These are phyloP conservation scores for Saccharomyces kudriavzevii DNA, from an alignment of 805 yeast species.

Conservation along the genomic window DNA sequence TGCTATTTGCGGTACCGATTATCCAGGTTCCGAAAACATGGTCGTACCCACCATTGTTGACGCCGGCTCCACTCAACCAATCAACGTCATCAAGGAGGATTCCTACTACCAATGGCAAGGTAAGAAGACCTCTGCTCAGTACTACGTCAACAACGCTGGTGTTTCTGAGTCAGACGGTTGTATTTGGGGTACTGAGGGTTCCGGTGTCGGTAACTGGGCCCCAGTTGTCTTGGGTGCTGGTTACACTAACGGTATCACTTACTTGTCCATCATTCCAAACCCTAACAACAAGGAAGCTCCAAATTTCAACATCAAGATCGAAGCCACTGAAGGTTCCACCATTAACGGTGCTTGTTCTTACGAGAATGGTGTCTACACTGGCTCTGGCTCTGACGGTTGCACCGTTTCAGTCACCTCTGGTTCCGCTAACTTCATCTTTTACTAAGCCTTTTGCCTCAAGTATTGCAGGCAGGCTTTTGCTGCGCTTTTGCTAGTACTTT, in stretches of 20 bases:
- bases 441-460: constrained; percentile 19
- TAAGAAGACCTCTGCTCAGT: constrained; percentile 59
- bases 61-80: constrained; percentile 39
- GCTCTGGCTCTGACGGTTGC: constrained; percentile 68
- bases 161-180: constrained; percentile 61
- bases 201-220: constrained; percentile 72
- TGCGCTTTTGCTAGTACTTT: background rate
- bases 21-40: constrained; percentile 80
- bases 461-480: background rate
- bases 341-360: constrained; percentile 69
- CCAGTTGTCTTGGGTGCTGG: constrained; percentile 77
- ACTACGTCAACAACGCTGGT: constrained; percentile 72
- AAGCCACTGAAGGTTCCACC: constrained; percentile 52
- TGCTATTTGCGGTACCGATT: constrained; percentile 70
- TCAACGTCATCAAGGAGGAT: constrained; percentile 54
- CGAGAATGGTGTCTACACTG: constrained; percentile 66
- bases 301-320: constrained; percentile 70
- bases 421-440: constrained; percentile 53
- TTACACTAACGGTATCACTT: constrained; percentile 48
- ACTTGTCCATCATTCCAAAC: constrained; percentile 68
- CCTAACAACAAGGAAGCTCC: constrained; percentile 53
- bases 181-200: constrained; percentile 55
- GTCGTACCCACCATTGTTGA: constrained; percentile 58
- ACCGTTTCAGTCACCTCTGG: constrained; percentile 61
- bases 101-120: constrained; percentile 58